Evolutionary conservation across 75 land plant genomes (phyloP).

Genomic region (Cupressus sempervirens): DNA sequence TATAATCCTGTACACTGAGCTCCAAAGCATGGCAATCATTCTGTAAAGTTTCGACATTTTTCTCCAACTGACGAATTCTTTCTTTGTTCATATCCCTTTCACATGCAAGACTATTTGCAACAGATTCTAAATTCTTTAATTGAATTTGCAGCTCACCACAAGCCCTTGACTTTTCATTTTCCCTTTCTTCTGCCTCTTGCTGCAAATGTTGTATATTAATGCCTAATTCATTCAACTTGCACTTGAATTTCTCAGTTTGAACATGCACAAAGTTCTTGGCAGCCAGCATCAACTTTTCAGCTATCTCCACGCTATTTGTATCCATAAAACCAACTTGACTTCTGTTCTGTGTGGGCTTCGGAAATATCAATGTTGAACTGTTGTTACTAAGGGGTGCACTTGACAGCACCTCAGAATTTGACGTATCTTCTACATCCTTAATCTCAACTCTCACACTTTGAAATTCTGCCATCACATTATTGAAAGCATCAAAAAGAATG

Average conservation of each 20-base stretch:
- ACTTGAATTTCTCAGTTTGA: slow-evolving; percentile 22
- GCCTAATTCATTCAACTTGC: slow-evolving; percentile 34
- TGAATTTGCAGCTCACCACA: slow-evolving; percentile 54
- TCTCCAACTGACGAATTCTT: slow-evolving; percentile 34
- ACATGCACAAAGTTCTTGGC: slow-evolving; percentile 24
- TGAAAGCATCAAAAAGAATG: slow-evolving; percentile 43
- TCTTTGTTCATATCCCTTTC: slow-evolving; percentile 38
- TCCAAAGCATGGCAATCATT: slow-evolving; percentile 24
- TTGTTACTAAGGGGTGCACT: neutral
- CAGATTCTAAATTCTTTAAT: slow-evolving; percentile 49
- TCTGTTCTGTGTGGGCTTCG: neutral
- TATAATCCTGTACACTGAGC: slow-evolving; percentile 29
- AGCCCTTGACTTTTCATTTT: slow-evolving; percentile 40
- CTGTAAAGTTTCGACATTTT: slow-evolving; percentile 21
- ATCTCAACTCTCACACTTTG: slow-evolving; percentile 21
- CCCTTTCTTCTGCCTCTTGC: slow-evolving; percentile 64
- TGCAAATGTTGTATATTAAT: slow-evolving; percentile 29
- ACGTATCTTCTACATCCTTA: slow-evolving; percentile 19
- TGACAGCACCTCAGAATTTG: slow-evolving; percentile 15
- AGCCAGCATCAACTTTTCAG: slow-evolving; percentile 24
- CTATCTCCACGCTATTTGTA: slow-evolving; percentile 4
- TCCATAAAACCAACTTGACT: neutral
- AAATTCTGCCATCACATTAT: slow-evolving; percentile 29
- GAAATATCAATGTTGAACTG: neutral
- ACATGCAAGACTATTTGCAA: slow-evolving; percentile 23